Conservation (phyloP, 768 basidiomycete species). For the Trametes punicea region DNA sequence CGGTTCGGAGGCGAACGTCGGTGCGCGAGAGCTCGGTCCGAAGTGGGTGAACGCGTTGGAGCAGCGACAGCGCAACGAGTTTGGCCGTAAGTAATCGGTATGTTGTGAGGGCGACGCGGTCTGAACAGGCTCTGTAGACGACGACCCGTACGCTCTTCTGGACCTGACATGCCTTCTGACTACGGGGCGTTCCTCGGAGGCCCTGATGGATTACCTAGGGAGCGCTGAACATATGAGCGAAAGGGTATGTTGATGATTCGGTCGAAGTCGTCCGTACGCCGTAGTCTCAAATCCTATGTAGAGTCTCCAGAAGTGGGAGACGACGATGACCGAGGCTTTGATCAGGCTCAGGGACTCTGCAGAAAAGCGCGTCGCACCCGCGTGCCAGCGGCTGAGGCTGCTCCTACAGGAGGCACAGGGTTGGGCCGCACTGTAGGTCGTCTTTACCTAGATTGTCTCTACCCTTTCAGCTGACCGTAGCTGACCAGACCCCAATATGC, state of each 20-base stretch:
- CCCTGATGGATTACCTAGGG: constrained; percentile 70
- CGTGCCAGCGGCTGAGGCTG: constrained; percentile 73
- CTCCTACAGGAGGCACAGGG: constrained; percentile 76
- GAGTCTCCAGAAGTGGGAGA: constrained; percentile 84
- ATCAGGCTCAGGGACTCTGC: constrained; percentile 70
- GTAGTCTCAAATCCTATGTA: constrained; percentile 29
- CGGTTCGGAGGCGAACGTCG: constrained; percentile 60
- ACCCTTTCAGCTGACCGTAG: not conserved
- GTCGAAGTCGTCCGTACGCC: not conserved
- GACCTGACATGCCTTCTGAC: constrained; percentile 70
- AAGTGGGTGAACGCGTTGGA: constrained; percentile 71
- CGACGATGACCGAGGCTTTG: constrained; percentile 65
- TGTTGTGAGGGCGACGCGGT: constrained; percentile 7
- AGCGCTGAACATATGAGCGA: constrained; percentile 81
- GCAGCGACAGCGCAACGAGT: constrained; percentile 59
- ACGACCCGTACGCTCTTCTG: constrained; percentile 58
- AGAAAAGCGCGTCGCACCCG: constrained; percentile 66
- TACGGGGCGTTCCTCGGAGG: constrained; percentile 69
- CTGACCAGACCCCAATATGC: constrained; percentile 51
- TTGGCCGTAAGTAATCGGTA: constrained; percentile 45
- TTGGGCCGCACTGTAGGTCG: constrained; percentile 68
- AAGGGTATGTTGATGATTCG: constrained; percentile 46
- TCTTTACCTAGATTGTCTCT: not conserved
- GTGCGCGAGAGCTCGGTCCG: constrained; percentile 69
- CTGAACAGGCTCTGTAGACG: constrained; percentile 38